These are phyloP conservation scores for Telfairia occidentalis DNA, from an alignment of 331 rosid species.

Conservation along the genomic window DNA sequence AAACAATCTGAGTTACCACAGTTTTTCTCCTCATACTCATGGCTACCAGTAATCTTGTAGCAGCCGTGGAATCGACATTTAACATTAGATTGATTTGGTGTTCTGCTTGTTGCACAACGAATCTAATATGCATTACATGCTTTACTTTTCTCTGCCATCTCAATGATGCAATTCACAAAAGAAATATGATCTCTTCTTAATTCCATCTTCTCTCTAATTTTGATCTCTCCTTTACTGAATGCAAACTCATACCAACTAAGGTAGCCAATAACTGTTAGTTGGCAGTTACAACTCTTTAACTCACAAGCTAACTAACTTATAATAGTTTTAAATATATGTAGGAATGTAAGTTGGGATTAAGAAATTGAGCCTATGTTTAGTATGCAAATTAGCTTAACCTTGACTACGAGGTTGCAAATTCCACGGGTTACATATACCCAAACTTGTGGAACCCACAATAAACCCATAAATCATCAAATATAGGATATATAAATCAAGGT, in stretches of 20 bases:
- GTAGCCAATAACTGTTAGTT: neutral
- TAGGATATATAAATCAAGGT: neutral
- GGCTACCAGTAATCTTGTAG: neutral
- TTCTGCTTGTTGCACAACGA: neutral
- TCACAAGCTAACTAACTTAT: neutral
- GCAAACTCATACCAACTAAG: neutral
- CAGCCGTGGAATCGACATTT: neutral
- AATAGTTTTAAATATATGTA: neutral
- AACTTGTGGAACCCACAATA: neutral
- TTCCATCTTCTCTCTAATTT: neutral
- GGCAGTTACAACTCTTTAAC: neutral
- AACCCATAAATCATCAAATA: neutral
- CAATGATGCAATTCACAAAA: neutral
- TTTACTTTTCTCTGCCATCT: neutral
- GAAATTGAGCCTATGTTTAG: neutral
- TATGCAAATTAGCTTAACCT: neutral
- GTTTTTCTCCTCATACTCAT: neutral
- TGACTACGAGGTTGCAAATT: neutral
- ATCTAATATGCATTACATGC: neutral
- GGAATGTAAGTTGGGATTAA: neutral
- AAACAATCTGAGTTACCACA: slow-evolving; percentile 7
- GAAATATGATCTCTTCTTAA: neutral
- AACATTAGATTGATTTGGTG: neutral
- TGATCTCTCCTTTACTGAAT: neutral
- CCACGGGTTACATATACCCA: neutral